phyloP scores from a whole-genome alignment of 108 stramenopile genomes.

The Cyclotella atomus region DNA sequence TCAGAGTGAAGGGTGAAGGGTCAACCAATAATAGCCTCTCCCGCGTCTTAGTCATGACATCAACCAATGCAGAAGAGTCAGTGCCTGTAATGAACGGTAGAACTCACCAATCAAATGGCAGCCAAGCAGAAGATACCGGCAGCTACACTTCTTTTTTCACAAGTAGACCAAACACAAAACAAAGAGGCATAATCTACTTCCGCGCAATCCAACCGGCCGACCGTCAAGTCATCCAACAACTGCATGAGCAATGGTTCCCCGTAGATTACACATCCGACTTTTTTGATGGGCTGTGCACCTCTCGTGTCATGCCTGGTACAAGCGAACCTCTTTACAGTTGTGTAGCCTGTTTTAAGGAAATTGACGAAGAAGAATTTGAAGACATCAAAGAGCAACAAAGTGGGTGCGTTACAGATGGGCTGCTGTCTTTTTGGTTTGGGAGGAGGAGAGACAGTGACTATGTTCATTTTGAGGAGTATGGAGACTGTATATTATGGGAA shows the following conservation, averaged over 20 bases:
- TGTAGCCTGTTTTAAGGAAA: conserved; percentile 23
- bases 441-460: conserved; percentile 3
- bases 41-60: no score
- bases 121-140: no score
- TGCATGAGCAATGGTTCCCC: conserved; percentile 42
- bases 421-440: background rate
- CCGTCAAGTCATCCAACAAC: conserved; percentile 14
- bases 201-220: conserved; percentile 53
- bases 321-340: conserved; percentile 22
- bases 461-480: conserved; percentile 9
- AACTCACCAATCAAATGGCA: no score
- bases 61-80: no score
- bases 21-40: no score
- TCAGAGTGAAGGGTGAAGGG: no score
- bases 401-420: background rate
- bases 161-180: background rate
- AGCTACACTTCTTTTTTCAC: no score
- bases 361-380: conserved; percentile 15
- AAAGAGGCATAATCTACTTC: conserved; percentile 48
- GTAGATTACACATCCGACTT: conserved; percentile 31
- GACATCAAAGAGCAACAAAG: background rate
- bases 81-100: no score
- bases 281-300: conserved; percentile 20
- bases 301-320: conserved; percentile 5
- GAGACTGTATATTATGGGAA: conserved; percentile 34